Base-by-base conservation (phyloP, 139 green algal species). In the Spirogloea muscicola region DNA sequence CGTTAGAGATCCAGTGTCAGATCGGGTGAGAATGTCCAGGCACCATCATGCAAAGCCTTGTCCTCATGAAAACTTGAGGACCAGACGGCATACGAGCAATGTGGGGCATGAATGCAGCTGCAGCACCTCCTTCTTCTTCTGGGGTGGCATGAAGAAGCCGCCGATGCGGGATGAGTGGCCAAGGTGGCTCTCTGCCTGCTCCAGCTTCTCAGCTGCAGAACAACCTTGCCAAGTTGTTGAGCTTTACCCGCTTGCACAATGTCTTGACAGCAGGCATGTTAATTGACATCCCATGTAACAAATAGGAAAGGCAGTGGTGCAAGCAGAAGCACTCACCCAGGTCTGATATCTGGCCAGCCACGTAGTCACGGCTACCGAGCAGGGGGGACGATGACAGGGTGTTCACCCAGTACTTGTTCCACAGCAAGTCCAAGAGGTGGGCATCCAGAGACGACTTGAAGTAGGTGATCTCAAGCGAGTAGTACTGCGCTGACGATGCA, bases 341-440 rank as follows among this genome's bases (percentile, higher is more conserved):
- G 74, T 98, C 93, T 5, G 65, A 76, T 34, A 96, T 86, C 81
- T 97, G 91, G 0, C 88, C 89, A 0, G 85, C 74, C 6, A 91
- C 82, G 61, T 96, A 94, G 58, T 91, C 87, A 3, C 74, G 68
- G 34, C 87, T 94, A 48, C 58, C 57, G 4, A 96, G 70, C 16
- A 97, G 83, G 3, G 91, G 91, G 9, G 81, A 90, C 10, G 90
- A 87, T 2, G 82, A 88, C 27, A 99, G 86, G 1, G 93, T 96
- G 73, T 88, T 89, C 10, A 92, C 89, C 93, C 93, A 98, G 72
- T 98, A 97, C 84, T 96, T 94, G 86, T 91, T 91, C 91, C 92
- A 97, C 38, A 98, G 83, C 65, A 94, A 80, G 78, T 94, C 85
- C 46, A 98, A 84, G 68, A 96, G 80, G 69, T 90, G 84, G 4